Base-by-base conservation (phyloP, 202 grass and related monocot genomes). In the Digitaria exilis region DNA sequence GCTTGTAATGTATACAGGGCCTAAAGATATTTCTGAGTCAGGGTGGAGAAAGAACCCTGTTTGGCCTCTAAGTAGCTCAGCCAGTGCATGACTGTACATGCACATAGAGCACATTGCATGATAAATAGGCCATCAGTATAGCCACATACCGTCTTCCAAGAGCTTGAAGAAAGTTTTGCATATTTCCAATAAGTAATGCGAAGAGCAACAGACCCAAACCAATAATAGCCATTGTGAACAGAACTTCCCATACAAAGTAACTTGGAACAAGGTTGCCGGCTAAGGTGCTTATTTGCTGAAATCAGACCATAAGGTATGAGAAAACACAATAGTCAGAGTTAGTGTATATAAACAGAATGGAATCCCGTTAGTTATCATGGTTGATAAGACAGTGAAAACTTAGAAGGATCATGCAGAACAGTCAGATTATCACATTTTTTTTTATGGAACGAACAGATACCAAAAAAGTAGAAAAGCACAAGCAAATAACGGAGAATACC, bases 111-210 rank as follows among this genome's bases (percentile, higher is more conserved):
- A 58, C 56, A 66, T 58, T 43, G 24, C 37, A 82, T 57, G 67
- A 51, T 29, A 85, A 52, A 77, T 41, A 74, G 68, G 16, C 2
- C 29, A 68, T 0, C 4, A 55, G 37, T 84, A 26, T 34, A 80
- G 82, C 35, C 65, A 42, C 72, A 29, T 86, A 98, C 95, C 95
- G 85, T 84, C 92, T 91, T 85, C 88, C 92, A 90, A 98, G 95
- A 80, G 92, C 92, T 82, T 98, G 95, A 73, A 98, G 95, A 86
- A 98, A 98, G 80, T 98, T 98, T 84, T 98, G 95, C 95, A 95
- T 98, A 69, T 95, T 95, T 25, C 95, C 95, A 14, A 98, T 95
- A 69, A 98, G 95, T 78, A 98, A 84, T 51, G 95, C 95, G 28
- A 95, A 93, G 82, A 93, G 92, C 21, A 98, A 66, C 49, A 98